These are phyloP conservation scores for Ceriops decandra DNA, from an alignment of 345 rosid species.

Conservation along the genomic window DNA sequence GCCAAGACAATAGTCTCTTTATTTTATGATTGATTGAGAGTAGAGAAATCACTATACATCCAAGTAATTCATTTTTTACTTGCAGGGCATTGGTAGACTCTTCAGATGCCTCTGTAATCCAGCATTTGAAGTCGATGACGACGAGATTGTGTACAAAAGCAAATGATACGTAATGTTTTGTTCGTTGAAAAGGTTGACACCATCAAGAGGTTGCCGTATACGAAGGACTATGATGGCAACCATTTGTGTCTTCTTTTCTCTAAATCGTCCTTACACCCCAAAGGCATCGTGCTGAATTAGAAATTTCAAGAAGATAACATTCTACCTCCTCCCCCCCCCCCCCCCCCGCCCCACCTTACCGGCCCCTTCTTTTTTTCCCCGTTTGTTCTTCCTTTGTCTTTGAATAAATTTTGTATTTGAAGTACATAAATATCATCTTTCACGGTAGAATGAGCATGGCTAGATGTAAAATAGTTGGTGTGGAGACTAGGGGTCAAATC, in stretches of 20 bases:
- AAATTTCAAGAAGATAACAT: not conserved
- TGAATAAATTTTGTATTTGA: too few species aligned
- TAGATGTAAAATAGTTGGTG: too few species aligned
- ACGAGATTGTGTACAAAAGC: slow-evolving; percentile 77
- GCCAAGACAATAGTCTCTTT: too few species aligned
- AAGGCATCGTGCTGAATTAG: not conserved
- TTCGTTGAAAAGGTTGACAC: not conserved
- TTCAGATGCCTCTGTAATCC: slow-evolving; percentile 98
- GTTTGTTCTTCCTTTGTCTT: too few species aligned
- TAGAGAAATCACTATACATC: not conserved
- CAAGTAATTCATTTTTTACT: not conserved
- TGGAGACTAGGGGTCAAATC: too few species aligned
- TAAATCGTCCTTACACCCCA: not conserved
- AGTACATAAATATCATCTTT: too few species aligned
- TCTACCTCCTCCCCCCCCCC: too few species aligned
- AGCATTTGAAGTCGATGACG: slow-evolving; percentile 92
- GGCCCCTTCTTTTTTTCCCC: too few species aligned
- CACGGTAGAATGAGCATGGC: too few species aligned
- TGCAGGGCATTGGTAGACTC: slow-evolving; percentile 89
- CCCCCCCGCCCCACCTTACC: too few species aligned
- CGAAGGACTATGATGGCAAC: too few species aligned
- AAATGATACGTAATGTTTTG: slow-evolving; percentile 37
- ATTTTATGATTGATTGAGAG: too few species aligned
- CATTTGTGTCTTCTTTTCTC: not conserved
- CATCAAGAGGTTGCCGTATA: not conserved